Percentiles rank a stretch among this genome's conserved stretches.
These are phyloP conservation scores for Candida piceae DNA, from an alignment of 805 yeast species.

Conservation along the genomic window DNA sequence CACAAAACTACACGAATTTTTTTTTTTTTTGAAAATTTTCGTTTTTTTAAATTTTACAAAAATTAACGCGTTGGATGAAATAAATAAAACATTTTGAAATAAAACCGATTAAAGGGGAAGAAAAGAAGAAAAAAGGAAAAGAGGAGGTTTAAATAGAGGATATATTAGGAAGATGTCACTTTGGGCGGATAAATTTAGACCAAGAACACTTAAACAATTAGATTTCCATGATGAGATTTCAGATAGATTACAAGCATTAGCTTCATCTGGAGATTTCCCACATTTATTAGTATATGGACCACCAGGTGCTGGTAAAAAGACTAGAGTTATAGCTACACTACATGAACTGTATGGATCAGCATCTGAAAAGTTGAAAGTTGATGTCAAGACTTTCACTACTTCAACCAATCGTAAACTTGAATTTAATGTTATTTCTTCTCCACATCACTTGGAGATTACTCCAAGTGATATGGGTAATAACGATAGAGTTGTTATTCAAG, in stretches of 20 bases:
- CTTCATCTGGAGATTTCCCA: conserved; percentile 81
- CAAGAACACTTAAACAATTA: conserved; percentile 56
- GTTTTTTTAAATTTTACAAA: too few relatives aligned
- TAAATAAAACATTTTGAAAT: too few relatives aligned
- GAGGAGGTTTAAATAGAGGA: too few relatives aligned
- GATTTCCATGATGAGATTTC: conserved; percentile 68
- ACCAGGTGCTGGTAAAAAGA: conserved; percentile 95
- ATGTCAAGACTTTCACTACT: conserved; percentile 78
- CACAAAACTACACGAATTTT: too few relatives aligned
- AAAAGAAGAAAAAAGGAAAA: too few relatives aligned
- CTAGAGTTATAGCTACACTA: conserved; percentile 77
- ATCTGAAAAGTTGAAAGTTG: conserved; percentile 82
- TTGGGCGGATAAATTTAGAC: conserved; percentile 96
- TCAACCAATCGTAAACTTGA: conserved; percentile 73
- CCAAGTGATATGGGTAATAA: conserved; percentile 96
- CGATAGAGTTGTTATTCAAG: conserved; percentile 93
- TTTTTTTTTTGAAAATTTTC: too few relatives aligned
- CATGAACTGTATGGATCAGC: conserved; percentile 78
- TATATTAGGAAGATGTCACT: conserved; percentile 58
- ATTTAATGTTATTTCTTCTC: conserved; percentile 87
- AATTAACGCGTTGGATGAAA: too few relatives aligned
- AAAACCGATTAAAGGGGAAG: too few relatives aligned
- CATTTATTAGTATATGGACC: conserved; percentile 93
- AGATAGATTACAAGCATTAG: conserved; percentile 42
- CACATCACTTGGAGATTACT: conserved; percentile 88